Evolutionary conservation across 495 filamentous ascomycete species (phyloP).

Genomic region (Umbilicaria muhlenbergii): DNA sequence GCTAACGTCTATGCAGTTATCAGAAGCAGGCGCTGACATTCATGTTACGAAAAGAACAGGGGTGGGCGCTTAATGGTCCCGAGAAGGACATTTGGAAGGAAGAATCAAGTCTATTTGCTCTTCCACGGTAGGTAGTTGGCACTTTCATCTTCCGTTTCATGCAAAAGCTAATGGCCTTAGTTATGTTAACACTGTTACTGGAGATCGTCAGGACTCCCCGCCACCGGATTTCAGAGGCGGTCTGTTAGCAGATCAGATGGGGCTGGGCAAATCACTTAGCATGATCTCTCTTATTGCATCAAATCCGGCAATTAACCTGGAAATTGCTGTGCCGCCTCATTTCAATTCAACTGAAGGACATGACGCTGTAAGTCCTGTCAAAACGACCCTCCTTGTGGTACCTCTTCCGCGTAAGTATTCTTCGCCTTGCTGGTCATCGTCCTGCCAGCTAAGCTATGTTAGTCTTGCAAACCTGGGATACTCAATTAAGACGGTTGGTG

Average conservation of each 20-base stretch:
- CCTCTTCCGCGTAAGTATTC: slow-evolving; percentile 17
- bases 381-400: slow-evolving; percentile 17
- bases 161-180: not conserved
- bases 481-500: slow-evolving; percentile 14
- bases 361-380: not conserved
- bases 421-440: not conserved
- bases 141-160: no score
- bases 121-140: not conserved
- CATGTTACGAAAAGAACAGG: slow-evolving; percentile 22
- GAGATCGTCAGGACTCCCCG: slow-evolving; percentile 5
- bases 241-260: slow-evolving; percentile 26
- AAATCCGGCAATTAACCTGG: not conserved
- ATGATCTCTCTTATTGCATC: slow-evolving; percentile 22
- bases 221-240: slow-evolving; percentile 20
- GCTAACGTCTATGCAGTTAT: slow-evolving; percentile 14
- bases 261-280: slow-evolving; percentile 25
- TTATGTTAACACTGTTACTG: slow-evolving; percentile 17
- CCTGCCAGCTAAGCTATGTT: no score
- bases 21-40: slow-evolving; percentile 31
- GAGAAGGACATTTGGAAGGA: slow-evolving; percentile 13
- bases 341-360: not conserved
- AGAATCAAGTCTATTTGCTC: not conserved
- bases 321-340: no score
- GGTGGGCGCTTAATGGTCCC: slow-evolving; percentile 15
- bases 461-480: slow-evolving; percentile 22